Percentiles rank a stretch among this genome's conserved stretches.
These are phyloP conservation scores for Serendipita sp. DNA, from an alignment of 768 basidiomycete species.

Conservation along the genomic window DNA sequence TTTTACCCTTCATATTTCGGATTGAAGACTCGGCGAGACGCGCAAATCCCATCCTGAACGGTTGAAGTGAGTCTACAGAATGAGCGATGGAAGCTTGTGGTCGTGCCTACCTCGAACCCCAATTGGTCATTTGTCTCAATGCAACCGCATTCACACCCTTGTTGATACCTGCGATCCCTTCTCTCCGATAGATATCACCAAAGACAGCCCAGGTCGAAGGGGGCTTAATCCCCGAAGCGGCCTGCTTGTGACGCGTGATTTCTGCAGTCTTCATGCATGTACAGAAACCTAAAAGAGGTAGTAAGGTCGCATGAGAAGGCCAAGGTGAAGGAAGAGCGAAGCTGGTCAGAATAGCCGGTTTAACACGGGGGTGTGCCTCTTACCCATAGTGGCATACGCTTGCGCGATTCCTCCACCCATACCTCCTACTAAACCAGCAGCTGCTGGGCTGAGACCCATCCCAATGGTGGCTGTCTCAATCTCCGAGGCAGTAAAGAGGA, in stretches of 20 bases:
- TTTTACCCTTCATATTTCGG: conserved; percentile 60
- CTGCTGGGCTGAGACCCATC: conserved; percentile 62
- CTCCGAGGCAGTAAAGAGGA: conserved; percentile 92
- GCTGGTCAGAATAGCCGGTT: not conserved
- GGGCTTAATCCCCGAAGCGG: conserved; percentile 65
- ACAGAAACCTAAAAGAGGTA: conserved; percentile 57
- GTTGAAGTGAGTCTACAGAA: not conserved
- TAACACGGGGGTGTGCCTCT: conserved; percentile 15
- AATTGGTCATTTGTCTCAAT: conserved; percentile 83
- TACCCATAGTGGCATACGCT: conserved; percentile 99
- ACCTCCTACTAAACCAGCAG: conserved; percentile 82
- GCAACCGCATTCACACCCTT: conserved; percentile 97
- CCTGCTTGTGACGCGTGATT: conserved; percentile 91
- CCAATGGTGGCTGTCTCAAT: conserved; percentile 54
- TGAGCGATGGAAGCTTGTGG: not conserved
- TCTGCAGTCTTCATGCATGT: conserved; percentile 99
- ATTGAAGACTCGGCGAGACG: conserved; percentile 76
- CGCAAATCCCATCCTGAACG: conserved; percentile 80
- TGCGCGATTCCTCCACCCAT: conserved; percentile 97
- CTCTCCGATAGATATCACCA: conserved; percentile 81
- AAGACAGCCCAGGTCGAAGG: conserved; percentile 91
- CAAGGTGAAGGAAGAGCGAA: not conserved
- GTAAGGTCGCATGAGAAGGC: not conserved
- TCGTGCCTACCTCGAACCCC: conserved; percentile 62
- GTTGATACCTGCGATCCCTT: conserved; percentile 92